Conservation (phyloP, 352 stramenopile genomes). For the Phytophthora syringae region DNA sequence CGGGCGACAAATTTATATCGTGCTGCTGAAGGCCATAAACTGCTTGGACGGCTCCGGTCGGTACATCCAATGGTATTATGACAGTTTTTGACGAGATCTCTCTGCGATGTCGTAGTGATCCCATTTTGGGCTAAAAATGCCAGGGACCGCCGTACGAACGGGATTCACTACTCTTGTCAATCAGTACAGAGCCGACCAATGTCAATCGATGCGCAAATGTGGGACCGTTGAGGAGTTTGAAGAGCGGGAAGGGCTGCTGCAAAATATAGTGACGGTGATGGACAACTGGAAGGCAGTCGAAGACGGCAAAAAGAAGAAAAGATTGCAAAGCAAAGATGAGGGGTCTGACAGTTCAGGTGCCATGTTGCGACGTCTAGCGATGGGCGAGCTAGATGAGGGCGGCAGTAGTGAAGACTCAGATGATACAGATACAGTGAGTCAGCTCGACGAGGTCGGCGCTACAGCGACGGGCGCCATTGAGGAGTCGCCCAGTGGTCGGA, state of each 20-base stretch:
- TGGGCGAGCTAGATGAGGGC: neutral
- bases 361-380: neutral
- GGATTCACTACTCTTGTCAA: neutral
- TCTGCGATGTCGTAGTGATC: neutral
- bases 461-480: neutral
- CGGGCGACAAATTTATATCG: too few relatives aligned
- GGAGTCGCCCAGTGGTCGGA: neutral
- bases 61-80: conserved; percentile 10
- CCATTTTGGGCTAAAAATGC: neutral
- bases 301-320: neutral
- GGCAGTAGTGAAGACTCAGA: neutral
- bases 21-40: conserved; percentile 7
- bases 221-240: neutral
- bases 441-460: too few relatives aligned
- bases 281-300: neutral
- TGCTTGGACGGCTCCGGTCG: neutral
- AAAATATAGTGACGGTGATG: neutral
- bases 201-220: neutral
- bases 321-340: neutral
- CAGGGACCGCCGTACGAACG: neutral
- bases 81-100: conserved; percentile 9
- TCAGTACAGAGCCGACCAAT: neutral
- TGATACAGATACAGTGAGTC: neutral
- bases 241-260: neutral
- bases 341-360: neutral